Evolutionary conservation across 129 eudicot species (phyloP).

Genomic region (Calendula officinalis): DNA sequence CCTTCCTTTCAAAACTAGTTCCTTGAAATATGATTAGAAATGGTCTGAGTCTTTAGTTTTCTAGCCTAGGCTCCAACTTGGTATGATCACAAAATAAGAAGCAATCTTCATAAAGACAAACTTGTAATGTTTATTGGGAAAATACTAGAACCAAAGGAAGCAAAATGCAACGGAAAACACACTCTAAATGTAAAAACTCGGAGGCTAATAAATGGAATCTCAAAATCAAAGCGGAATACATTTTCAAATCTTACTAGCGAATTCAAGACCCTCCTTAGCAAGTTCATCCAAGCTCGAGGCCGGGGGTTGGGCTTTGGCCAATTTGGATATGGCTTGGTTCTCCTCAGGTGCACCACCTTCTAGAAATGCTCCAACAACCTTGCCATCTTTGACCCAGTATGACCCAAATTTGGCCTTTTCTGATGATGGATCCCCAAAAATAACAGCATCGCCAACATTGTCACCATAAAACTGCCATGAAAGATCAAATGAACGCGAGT

Average conservation of each 20-base stretch:
- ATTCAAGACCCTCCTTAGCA: constrained; percentile 72
- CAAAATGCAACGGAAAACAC: constrained; percentile 24
- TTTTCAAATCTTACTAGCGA: constrained; percentile 70
- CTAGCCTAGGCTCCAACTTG: too few relatives aligned
- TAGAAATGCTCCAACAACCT: constrained; percentile 82
- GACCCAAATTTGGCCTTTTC: constrained; percentile 82
- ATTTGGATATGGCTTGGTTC: constrained; percentile 85
- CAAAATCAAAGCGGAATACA: too few relatives aligned
- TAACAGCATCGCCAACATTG: constrained; percentile 80
- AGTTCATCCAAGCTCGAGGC: constrained; percentile 61
- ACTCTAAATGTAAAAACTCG: constrained; percentile 15
- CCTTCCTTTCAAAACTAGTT: too few relatives aligned
- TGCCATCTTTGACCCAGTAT: constrained; percentile 93
- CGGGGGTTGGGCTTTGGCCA: constrained; percentile 75
- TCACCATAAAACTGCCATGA: constrained; percentile 99
- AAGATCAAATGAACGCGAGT: constrained; percentile 88
- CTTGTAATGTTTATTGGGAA: not conserved
- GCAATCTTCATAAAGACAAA: not conserved
- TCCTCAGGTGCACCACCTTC: constrained; percentile 95
- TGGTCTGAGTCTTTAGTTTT: too few relatives aligned
- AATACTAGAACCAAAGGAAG: constrained; percentile 24
- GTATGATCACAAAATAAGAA: not conserved
- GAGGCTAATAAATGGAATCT: not conserved
- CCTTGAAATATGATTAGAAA: too few relatives aligned
- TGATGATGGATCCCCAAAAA: constrained; percentile 82